phyloP scores from a whole-genome alignment of 768 basidiomycete genomes.

The Pisolithus albus region DNA sequence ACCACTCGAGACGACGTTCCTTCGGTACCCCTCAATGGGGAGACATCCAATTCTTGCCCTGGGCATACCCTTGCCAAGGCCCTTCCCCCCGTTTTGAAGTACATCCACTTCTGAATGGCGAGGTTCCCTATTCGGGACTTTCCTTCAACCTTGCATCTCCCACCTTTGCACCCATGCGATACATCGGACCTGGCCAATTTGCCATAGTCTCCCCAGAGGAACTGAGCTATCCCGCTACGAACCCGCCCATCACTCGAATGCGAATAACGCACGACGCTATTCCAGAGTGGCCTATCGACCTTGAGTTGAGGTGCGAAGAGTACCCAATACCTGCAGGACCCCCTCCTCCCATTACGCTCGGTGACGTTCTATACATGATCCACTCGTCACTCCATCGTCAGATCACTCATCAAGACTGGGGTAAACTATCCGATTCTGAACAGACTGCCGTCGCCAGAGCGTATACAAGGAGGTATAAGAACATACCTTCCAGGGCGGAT shows the following conservation, averaged over 20 bases:
- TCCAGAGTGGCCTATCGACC: slow-evolving; percentile 55
- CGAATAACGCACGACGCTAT: slow-evolving; percentile 52
- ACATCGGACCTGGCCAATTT: slow-evolving; percentile 34
- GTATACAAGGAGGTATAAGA: slow-evolving; percentile 30
- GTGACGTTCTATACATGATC: slow-evolving; percentile 49
- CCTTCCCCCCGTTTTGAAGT: slow-evolving; percentile 22
- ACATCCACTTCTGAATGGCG: slow-evolving; percentile 41
- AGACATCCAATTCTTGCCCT: slow-evolving; percentile 18
- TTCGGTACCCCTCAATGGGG: slow-evolving; percentile 21
- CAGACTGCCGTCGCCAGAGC: slow-evolving; percentile 29
- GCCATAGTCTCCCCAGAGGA: slow-evolving; percentile 37
- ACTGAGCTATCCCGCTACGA: slow-evolving; percentile 46
- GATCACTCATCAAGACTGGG: slow-evolving; percentile 33
- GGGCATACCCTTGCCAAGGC: slow-evolving; percentile 8
- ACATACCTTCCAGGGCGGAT: slow-evolving; percentile 23
- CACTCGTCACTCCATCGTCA: slow-evolving; percentile 41
- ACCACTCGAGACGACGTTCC: slow-evolving; percentile 19
- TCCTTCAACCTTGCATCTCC: slow-evolving; percentile 51
- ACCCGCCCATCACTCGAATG: slow-evolving; percentile 47
- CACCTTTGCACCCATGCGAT: slow-evolving; percentile 38
- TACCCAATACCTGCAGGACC: slow-evolving; percentile 14
- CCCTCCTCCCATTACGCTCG: slow-evolving; percentile 44
- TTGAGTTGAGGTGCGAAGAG: slow-evolving; percentile 34
- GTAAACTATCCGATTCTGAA: slow-evolving; percentile 18
- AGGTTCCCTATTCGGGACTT: slow-evolving; percentile 38